Evolutionary conservation across 2,329 filamentous ascomycete species (phyloP).

Genomic region (Clonostachys rhizophaga): DNA sequence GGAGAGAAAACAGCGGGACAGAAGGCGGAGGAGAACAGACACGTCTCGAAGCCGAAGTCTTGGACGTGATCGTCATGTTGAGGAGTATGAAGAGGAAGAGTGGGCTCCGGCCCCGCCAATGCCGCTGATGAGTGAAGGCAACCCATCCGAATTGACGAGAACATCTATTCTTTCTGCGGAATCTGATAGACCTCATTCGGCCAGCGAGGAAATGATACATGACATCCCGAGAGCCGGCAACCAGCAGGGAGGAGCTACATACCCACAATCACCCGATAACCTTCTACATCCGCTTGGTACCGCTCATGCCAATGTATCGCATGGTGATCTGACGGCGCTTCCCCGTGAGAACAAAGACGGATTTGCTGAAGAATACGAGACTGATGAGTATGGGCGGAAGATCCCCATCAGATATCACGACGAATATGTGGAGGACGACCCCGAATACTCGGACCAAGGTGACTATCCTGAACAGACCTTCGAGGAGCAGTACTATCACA

Average conservation of each 20-base stretch:
- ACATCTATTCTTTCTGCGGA: constrained; percentile 82
- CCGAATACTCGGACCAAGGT: constrained; percentile 18
- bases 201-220: constrained; percentile 57
- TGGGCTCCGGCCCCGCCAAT: constrained; percentile 64
- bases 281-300: constrained; percentile 61
- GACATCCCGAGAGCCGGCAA: constrained; percentile 62
- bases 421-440: constrained; percentile 34
- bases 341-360: constrained; percentile 38
- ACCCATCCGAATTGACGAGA: constrained; percentile 81
- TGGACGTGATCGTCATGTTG: constrained; percentile 36
- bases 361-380: constrained; percentile 41
- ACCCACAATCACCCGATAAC: constrained; percentile 47
- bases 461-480: constrained; percentile 35
- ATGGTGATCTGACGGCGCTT: constrained; percentile 51
- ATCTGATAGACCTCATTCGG: constrained; percentile 67
- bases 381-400: constrained; percentile 37
- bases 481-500: constrained; percentile 45
- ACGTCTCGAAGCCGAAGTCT: constrained; percentile 37
- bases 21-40: constrained; percentile 48
- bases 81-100: constrained; percentile 50
- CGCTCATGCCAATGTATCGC: constrained; percentile 60
- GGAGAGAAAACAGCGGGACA: constrained; percentile 44
- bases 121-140: constrained; percentile 83
- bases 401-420: constrained; percentile 27
- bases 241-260: constrained; percentile 19